Evolutionary conservation across 306 rosid species (phyloP).

Genomic region (Fragaria nilgerrensis): DNA sequence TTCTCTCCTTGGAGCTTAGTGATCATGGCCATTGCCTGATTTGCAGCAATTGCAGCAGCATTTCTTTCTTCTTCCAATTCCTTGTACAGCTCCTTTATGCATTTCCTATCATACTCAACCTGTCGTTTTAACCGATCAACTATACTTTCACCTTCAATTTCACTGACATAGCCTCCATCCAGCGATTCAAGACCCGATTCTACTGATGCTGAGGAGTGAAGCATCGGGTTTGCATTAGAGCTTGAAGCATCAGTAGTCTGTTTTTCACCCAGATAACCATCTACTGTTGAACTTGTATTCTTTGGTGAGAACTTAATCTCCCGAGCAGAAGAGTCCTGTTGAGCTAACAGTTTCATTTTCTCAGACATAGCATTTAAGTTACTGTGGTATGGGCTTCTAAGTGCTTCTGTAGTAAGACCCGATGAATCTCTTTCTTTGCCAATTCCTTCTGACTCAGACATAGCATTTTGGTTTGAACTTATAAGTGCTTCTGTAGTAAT

Average conservation of each 20-base stretch:
- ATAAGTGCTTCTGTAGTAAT: constrained; percentile 14
- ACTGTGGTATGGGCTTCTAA: constrained; percentile 26
- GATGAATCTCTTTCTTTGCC: constrained; percentile 33
- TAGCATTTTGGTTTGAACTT: constrained; percentile 26
- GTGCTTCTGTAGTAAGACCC: constrained; percentile 15
- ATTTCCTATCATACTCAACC: constrained; percentile 51
- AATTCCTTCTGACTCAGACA: constrained; percentile 15
- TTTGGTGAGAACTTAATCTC: constrained; percentile 30
- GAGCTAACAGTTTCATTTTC: constrained; percentile 30
- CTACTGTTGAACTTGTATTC: constrained; percentile 16
- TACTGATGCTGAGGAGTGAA: constrained; percentile 43
- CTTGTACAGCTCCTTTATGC: constrained; percentile 48
- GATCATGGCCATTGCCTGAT: constrained; percentile 95
- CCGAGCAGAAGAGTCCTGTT: constrained; percentile 22
- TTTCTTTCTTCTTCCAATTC: constrained; percentile 89
- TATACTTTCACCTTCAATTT: constrained; percentile 65
- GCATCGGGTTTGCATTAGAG: constrained; percentile 27
- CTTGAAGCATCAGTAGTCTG: constrained; percentile 28
- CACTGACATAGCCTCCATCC: constrained; percentile 50
- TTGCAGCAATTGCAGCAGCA: constrained; percentile 73
- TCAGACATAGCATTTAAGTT: constrained; percentile 26
- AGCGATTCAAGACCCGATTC: constrained; percentile 56
- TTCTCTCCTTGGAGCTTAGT: constrained; percentile 94
- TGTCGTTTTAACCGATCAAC: constrained; percentile 52
- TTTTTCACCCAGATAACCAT: constrained; percentile 29